Evolutionary conservation across 352 stramenopile genomes (phyloP).

Genomic region (Pythium diclinum): DNA sequence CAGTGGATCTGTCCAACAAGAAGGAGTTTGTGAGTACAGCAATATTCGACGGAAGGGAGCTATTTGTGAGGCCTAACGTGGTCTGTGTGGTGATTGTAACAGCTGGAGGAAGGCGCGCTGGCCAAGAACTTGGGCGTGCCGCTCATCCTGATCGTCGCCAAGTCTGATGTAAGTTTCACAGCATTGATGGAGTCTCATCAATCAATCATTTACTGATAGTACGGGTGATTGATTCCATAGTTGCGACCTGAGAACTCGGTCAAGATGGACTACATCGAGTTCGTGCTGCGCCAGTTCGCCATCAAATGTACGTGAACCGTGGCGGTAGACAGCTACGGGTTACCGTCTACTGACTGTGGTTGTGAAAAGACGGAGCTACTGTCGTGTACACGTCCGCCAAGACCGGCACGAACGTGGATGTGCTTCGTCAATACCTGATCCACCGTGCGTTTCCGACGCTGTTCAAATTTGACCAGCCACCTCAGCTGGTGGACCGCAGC

Average conservation of each 20-base stretch:
- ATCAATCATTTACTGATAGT: neutral
- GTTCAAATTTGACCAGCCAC: slow-evolving; percentile 65
- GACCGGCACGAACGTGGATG: slow-evolving; percentile 67
- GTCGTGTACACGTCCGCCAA: slow-evolving; percentile 84
- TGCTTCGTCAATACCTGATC: slow-evolving; percentile 72
- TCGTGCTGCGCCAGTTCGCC: slow-evolving; percentile 69
- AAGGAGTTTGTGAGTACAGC: slow-evolving; percentile 58
- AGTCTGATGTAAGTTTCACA: slow-evolving; percentile 55
- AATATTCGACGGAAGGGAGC: neutral
- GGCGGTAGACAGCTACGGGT: neutral
- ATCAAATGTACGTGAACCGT: slow-evolving; percentile 59
- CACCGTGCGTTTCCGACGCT: slow-evolving; percentile 62
- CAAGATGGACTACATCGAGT: slow-evolving; percentile 87
- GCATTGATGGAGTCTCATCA: neutral
- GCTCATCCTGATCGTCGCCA: slow-evolving; percentile 67
- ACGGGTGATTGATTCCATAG: slow-evolving; percentile 23
- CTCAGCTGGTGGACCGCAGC: slow-evolving; percentile 71
- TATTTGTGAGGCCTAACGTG: neutral
- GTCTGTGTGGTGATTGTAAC: neutral
- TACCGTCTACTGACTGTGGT: neutral
- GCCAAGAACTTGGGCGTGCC: slow-evolving; percentile 79
- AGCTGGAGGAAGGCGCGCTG: slow-evolving; percentile 77
- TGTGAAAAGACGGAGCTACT: slow-evolving; percentile 54
- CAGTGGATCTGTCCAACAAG: slow-evolving; percentile 55
- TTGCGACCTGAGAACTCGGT: slow-evolving; percentile 73